These are phyloP conservation scores for Trifolium repens DNA, from an alignment of 306 rosid genomes.

Conservation along the genomic window DNA sequence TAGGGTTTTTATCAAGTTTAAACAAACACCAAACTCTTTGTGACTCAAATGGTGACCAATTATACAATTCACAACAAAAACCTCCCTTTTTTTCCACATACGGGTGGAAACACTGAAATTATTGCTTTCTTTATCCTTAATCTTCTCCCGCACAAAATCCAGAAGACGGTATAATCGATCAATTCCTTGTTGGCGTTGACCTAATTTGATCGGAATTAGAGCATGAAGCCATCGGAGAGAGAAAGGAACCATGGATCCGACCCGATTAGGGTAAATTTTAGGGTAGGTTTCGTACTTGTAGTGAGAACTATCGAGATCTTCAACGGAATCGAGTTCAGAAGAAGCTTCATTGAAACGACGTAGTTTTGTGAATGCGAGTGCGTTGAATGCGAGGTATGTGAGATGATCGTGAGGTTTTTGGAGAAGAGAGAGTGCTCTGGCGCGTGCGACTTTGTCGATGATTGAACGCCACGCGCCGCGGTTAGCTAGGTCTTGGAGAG, in stretches of 20 bases:
- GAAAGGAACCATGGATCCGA: slow-evolving; percentile 94
- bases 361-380: slow-evolving; percentile 78
- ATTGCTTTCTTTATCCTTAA: slow-evolving; percentile 41
- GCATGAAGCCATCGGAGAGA: slow-evolving; percentile 86
- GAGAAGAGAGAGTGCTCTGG: slow-evolving; percentile 79
- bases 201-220: slow-evolving; percentile 70
- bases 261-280: slow-evolving; percentile 56
- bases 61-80: slow-evolving; percentile 69
- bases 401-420: slow-evolving; percentile 88
- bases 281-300: slow-evolving; percentile 80
- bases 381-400: slow-evolving; percentile 76
- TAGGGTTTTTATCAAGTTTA: slow-evolving; percentile 61
- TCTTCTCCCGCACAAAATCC: slow-evolving; percentile 63
- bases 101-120: slow-evolving; percentile 39
- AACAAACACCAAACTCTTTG: slow-evolving; percentile 70
- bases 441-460: slow-evolving; percentile 79
- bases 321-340: slow-evolving; percentile 77
- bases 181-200: slow-evolving; percentile 75
- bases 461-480: slow-evolving; percentile 96
- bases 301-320: slow-evolving; percentile 66
- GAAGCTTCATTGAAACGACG: slow-evolving; percentile 88
- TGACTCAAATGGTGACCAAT: slow-evolving; percentile 74
- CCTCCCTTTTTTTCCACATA: slow-evolving; percentile 71
- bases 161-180: slow-evolving; percentile 72
- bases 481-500: slow-evolving; percentile 75